Evolutionary conservation across 768 basidiomycete genomes (phyloP), one percentile per base, ranked within the genome.

Genomic region (Suillus sp.): DNA sequence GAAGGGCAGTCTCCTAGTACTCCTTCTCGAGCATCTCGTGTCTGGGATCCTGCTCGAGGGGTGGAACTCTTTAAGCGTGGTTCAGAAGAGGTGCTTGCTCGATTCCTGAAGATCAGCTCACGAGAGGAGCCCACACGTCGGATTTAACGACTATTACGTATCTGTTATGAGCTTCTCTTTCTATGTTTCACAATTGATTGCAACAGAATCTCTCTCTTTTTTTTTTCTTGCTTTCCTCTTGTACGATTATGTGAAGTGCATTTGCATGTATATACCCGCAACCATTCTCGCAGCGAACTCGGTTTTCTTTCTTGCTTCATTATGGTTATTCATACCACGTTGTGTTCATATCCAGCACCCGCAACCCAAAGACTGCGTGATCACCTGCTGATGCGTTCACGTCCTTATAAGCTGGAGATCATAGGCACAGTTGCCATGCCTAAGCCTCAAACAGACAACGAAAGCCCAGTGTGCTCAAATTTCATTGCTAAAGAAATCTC

Each of bases 21-120:
- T 78, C 56, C 35, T 22, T 76, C 73, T 43, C 85, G 83, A 68
- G 80, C 82, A 25, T 84, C 82, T 2, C 83, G 93, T 25, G 88
- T 91, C 5, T 96, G 91, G 87, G 93, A 95, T 72, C 94, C 94
- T 20, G 87, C 88, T 11, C 87, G 93, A 25, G 90, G 89, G 50
- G 87, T 95, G 3, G 94, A 96, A 64, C 69, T 91, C 45, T 94
- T 95, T 78, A 95, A 94, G 74, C 86, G 85, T 59, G 90, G 90
- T 16, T 94, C 93, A 2, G 93, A 96, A 73, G 91, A 95, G 69
- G 92, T 95, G 30, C 80, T 96, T 34, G 86, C 90, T 11, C 81
- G 91, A 55, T 95, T 96, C 75, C 78, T 95, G 78, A 89, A 85
- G 70, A 88, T 90, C 84, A 86, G 89, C 25, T 84, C 88, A 55